Conservation (phyloP, 305 asterid species). For the Fraxinus latifolia region DNA sequence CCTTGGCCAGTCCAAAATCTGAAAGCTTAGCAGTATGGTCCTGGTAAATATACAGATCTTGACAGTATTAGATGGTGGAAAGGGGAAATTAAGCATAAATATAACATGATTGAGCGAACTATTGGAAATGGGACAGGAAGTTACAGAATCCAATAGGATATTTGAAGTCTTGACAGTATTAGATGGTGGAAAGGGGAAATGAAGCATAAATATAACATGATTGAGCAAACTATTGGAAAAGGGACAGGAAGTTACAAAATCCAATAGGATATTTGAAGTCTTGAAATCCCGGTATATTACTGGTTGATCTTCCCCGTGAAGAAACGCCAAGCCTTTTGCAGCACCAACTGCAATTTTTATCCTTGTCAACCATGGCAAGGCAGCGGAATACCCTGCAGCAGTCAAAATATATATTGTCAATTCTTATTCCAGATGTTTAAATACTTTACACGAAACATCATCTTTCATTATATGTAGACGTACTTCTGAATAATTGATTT, state of each 20-base stretch:
- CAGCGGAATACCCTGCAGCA: conserved; percentile 48
- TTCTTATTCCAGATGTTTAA: neutral
- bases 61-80: neutral
- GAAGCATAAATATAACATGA: too few species aligned
- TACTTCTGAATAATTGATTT: conserved; percentile 72
- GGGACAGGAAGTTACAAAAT: too few species aligned
- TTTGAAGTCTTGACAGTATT: conserved; percentile 52
- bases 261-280: too few species aligned
- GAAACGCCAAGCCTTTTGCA: conserved; percentile 85
- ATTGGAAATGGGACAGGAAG: neutral
- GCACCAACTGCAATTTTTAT: conserved; percentile 72
- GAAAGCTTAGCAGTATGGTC: conserved; percentile 64
- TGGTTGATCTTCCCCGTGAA: conserved; percentile 76
- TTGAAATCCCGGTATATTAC: conserved; percentile 73
- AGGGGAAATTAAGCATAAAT: neutral
- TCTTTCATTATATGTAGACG: neutral
- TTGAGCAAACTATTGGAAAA: too few species aligned
- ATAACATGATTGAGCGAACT: neutral
- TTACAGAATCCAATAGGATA: conserved; percentile 71
- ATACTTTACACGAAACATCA: neutral
- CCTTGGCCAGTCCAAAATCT: conserved; percentile 85
- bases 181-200: too few species aligned
- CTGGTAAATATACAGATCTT: conserved; percentile 27
- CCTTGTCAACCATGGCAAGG: conserved; percentile 76
- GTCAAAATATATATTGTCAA: neutral